These are phyloP conservation scores for Nephelium lappaceum DNA, from an alignment of 345 rosid genomes.

Conservation along the genomic window DNA sequence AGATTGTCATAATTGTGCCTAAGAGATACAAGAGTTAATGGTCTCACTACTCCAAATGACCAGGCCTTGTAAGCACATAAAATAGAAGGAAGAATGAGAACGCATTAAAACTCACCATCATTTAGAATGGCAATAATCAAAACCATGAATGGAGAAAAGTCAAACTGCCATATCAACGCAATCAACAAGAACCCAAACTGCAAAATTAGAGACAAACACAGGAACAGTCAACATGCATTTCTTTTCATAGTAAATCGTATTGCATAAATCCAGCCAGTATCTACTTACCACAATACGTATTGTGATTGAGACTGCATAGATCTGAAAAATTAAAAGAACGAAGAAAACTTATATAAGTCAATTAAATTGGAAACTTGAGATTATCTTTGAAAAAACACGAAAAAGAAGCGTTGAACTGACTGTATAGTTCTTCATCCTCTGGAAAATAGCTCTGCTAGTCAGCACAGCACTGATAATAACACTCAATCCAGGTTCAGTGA, in stretches of 20 bases:
- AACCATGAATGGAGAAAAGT: constrained; percentile 97
- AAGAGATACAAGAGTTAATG: constrained; percentile 3
- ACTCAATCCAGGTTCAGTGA: constrained; percentile 87
- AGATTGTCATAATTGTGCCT: constrained; percentile 96
- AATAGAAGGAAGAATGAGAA: not conserved
- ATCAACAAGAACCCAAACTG: constrained; percentile 91
- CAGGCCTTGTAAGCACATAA: not conserved
- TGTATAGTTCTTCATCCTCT: constrained; percentile 96
- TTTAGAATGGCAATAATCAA: constrained; percentile 90
- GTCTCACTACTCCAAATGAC: not conserved
- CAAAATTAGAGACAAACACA: constrained; percentile 15
- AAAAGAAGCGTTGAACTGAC: constrained; percentile 35
- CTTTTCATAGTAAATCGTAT: constrained; percentile 3
- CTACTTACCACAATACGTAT: constrained; percentile 85
- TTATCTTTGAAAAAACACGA: not conserved
- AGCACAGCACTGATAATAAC: constrained; percentile 91
- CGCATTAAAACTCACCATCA: constrained; percentile 57
- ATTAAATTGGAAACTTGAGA: not conserved
- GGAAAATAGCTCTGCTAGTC: constrained; percentile 88
- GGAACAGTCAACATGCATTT: not conserved
- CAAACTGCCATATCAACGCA: constrained; percentile 83
- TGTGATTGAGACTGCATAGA: constrained; percentile 94
- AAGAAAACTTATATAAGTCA: not conserved
- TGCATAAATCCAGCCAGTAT: constrained; percentile 11
- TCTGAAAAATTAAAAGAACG: constrained; percentile 37